phyloP scores from a whole-genome alignment of 2,329 filamentous ascomycete species.

The Clarireedia homoeocarpa region DNA sequence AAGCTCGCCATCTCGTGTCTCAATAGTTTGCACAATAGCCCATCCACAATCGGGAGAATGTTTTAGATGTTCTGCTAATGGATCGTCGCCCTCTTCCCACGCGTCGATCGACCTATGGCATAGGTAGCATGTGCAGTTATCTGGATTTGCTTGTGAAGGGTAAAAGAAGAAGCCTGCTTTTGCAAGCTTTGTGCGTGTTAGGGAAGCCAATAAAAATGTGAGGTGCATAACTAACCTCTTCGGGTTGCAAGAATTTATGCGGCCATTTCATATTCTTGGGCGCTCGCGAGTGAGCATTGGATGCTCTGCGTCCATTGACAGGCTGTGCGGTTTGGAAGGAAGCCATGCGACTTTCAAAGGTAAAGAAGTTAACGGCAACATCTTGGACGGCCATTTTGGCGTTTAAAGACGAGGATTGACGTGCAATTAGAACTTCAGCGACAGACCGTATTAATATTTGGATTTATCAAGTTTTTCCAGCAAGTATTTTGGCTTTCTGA shows the following conservation, averaged over 20 bases:
- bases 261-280: conserved; percentile 66
- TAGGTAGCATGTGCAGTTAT: conserved; percentile 86
- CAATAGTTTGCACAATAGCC: conserved; percentile 64
- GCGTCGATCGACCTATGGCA: conserved; percentile 80
- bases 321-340: conserved; percentile 66
- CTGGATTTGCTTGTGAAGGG: conserved; percentile 64
- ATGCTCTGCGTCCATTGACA: conserved; percentile 60
- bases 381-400: conserved; percentile 22
- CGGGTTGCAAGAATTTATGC: conserved; percentile 57
- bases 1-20: conserved; percentile 53
- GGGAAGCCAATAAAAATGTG: background rate
- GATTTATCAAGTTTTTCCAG: too few relatives aligned
- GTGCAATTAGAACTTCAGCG: background rate
- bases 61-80: conserved; percentile 75
- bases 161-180: conserved; percentile 87
- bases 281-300: conserved; percentile 51
- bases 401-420: background rate
- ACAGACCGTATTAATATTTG: background rate
- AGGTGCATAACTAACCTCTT: conserved; percentile 44
- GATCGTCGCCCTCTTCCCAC: conserved; percentile 84
- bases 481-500: too few relatives aligned
- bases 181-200: conserved; percentile 56
- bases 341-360: conserved; percentile 67
- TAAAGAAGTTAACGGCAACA: conserved; percentile 43
- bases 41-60: conserved; percentile 80